phyloP scores from a whole-genome alignment of 768 basidiomycete species.

The Phanerochaete sordida region DNA sequence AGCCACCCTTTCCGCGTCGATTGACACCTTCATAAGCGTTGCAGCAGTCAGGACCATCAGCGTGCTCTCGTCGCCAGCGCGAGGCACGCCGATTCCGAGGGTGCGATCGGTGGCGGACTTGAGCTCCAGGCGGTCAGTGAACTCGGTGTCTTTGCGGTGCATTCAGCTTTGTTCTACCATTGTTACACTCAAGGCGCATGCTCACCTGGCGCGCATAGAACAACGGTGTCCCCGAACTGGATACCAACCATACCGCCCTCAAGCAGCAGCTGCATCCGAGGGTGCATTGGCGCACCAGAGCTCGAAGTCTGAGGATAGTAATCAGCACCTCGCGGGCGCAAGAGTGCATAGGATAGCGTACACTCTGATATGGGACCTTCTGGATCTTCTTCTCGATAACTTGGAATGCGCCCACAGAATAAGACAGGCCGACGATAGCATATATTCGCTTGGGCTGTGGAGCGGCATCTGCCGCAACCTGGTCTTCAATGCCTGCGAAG shows the following conservation, averaged over 20 bases:
- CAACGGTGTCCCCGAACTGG: conserved; percentile 76
- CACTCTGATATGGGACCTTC: conserved; percentile 74
- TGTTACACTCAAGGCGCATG: not conserved
- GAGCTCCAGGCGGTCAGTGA: conserved; percentile 67
- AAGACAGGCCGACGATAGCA: conserved; percentile 52
- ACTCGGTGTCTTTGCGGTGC: conserved; percentile 53
- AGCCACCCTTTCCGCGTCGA: conserved; percentile 60
- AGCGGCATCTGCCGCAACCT: conserved; percentile 35
- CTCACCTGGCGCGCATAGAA: conserved; percentile 64
- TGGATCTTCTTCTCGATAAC: conserved; percentile 40
- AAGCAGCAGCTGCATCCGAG: conserved; percentile 58
- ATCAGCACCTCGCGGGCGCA: not conserved
- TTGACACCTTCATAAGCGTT: conserved; percentile 61
- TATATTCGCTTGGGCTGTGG: conserved; percentile 58
- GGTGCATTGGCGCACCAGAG: conserved; percentile 69
- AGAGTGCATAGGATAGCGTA: conserved; percentile 33
- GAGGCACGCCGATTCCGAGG: conserved; percentile 58
- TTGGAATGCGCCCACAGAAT: conserved; percentile 37
- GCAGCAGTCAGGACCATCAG: conserved; percentile 63
- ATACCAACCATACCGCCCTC: conserved; percentile 57
- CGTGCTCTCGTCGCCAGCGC: conserved; percentile 40
- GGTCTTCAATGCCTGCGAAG: conserved; percentile 49
- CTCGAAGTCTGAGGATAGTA: conserved; percentile 46
- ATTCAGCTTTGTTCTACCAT: not conserved
- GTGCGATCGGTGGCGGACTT: conserved; percentile 66